Conservation (phyloP, 257 asterid species). For the Linaria vulgaris region DNA sequence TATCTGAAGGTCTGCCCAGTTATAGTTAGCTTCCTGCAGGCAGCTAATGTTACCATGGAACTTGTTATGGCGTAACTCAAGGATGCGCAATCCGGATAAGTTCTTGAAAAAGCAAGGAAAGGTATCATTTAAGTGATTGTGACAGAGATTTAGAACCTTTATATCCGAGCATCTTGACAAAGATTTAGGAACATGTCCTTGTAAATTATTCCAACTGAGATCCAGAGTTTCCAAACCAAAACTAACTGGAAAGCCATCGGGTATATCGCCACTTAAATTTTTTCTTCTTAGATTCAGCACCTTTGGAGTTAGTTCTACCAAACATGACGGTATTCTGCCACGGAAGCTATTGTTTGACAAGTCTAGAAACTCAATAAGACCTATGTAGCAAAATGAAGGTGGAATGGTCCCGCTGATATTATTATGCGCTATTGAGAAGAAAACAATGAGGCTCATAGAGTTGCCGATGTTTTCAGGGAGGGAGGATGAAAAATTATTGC, state of each 20-base stretch:
- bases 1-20: constrained; percentile 35
- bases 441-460: constrained; percentile 1
- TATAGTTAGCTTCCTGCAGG: neutral
- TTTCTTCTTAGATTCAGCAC: constrained; percentile 49
- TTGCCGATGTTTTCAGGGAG: constrained; percentile 35
- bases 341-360: constrained; percentile 48
- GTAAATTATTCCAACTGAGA: constrained; percentile 39
- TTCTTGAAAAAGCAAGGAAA: constrained; percentile 43
- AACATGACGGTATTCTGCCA: constrained; percentile 49
- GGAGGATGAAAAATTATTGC: constrained; percentile 41
- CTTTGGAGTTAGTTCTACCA: constrained; percentile 24
- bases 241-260: constrained; percentile 31
- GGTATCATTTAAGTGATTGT: constrained; percentile 34
- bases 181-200: constrained; percentile 46
- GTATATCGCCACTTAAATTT: constrained; percentile 43
- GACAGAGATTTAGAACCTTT: constrained; percentile 46
- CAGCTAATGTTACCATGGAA: constrained; percentile 39
- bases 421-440: constrained; percentile 51
- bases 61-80: constrained; percentile 34
- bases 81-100: constrained; percentile 29
- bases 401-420: constrained; percentile 49
- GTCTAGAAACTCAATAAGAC: constrained; percentile 43
- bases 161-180: constrained; percentile 37
- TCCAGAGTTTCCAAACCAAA: constrained; percentile 47
- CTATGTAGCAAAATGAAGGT: constrained; percentile 50